Percentiles rank a stretch among this genome's conserved stretches.
Conservation (phyloP, 2,329 filamentous ascomycete species). For the Colletotrichum siamense region DNA sequence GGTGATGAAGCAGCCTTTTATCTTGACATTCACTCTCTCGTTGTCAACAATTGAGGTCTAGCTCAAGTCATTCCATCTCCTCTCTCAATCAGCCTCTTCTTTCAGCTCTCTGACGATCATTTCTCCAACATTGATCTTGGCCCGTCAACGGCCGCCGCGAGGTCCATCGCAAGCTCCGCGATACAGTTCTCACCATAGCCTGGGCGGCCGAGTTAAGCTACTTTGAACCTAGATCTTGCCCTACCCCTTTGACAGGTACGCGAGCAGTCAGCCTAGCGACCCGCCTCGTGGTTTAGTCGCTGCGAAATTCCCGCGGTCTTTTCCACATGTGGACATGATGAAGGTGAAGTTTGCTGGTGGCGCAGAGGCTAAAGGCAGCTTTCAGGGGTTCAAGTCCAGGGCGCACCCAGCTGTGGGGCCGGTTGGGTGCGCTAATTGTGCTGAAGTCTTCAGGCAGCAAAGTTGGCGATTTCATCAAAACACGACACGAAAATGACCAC, state of each 20-base stretch:
- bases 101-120: neutral
- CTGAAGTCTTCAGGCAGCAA: neutral
- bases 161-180: neutral
- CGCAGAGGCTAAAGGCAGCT: neutral
- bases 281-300: neutral
- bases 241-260: neutral
- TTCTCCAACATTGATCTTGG: neutral
- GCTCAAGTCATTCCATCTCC: neutral
- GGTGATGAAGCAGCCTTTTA: neutral
- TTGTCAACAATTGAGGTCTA: neutral
- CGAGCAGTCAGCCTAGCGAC: neutral
- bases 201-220: neutral
- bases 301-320: neutral
- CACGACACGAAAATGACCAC: neutral
- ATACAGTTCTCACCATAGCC: neutral
- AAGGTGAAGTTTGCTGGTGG: neutral
- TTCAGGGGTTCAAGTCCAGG: conserved; percentile 1
- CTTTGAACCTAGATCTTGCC: neutral
- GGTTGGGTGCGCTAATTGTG: neutral
- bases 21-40: neutral
- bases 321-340: neutral
- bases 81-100: neutral
- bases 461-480: neutral
- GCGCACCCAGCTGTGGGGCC: neutral
- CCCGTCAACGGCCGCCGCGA: neutral